Conservation (phyloP, 108 stramenopile species). For the Skeletonema potamos region DNA sequence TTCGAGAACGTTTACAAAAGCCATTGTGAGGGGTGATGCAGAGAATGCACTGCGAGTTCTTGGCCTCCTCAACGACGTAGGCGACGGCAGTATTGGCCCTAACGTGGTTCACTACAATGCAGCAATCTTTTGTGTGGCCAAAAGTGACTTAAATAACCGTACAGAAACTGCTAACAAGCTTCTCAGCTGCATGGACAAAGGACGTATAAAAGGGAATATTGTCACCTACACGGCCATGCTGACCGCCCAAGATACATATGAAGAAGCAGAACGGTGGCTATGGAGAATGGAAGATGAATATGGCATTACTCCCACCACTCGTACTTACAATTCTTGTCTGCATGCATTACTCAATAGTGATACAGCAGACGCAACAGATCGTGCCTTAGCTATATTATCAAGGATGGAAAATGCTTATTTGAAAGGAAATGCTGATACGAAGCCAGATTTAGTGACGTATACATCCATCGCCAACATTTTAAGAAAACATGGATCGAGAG, state of each 20-base stretch:
- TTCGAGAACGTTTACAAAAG: conserved; percentile 4
- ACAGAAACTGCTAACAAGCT: background rate
- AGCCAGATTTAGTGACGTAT: conserved; percentile 4
- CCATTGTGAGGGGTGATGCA: conserved; percentile 4
- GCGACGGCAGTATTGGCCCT: background rate
- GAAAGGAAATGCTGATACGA: background rate
- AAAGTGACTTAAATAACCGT: background rate
- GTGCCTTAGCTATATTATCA: background rate
- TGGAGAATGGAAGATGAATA: background rate
- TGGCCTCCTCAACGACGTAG: background rate
- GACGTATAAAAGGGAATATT: background rate
- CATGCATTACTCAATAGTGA: background rate
- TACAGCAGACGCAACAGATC: background rate
- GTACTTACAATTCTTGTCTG: conserved; percentile 2
- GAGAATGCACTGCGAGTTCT: conserved; percentile 5
- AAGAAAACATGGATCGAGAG: background rate
- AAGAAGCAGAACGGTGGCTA: background rate
- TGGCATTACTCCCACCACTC: conserved; percentile 3
- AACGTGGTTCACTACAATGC: conserved; percentile 8
- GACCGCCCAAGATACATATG: background rate
- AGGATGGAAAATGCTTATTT: background rate
- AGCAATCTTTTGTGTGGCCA: background rate
- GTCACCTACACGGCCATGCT: conserved; percentile 1
- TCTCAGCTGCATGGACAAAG: background rate
- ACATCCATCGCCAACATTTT: background rate